phyloP scores from a whole-genome alignment of 2,329 filamentous ascomycete genomes.

The Rutstroemia sp. region DNA sequence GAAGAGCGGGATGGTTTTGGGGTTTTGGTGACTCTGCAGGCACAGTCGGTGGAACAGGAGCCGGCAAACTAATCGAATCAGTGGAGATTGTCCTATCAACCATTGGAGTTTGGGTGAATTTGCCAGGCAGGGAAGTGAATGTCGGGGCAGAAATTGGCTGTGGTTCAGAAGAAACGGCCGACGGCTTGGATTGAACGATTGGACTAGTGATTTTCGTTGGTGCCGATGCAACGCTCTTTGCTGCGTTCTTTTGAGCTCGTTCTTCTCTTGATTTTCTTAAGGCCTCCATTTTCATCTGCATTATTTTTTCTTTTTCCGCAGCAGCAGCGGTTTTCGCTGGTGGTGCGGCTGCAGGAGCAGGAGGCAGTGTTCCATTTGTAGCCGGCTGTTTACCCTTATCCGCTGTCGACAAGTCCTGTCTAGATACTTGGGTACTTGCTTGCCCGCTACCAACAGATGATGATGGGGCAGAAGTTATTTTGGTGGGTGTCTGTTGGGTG shows the following conservation, averaged over 20 bases:
- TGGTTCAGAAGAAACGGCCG: neutral
- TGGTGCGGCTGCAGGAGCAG: neutral
- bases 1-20: neutral
- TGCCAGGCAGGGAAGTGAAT: neutral
- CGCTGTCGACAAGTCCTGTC: neutral
- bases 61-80: neutral
- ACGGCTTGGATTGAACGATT: conserved; percentile 1
- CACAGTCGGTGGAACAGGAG: neutral
- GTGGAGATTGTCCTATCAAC: neutral
- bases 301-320: conserved; percentile 63
- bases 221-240: conserved; percentile 21
- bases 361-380: neutral
- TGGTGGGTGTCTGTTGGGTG: neutral
- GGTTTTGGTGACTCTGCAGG: neutral
- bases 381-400: neutral
- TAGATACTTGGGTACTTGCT: neutral
- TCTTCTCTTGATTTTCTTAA: conserved; percentile 52
- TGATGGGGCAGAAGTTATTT: neutral
- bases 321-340: conserved; percentile 32
- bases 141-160: neutral
- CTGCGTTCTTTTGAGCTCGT: conserved; percentile 32
- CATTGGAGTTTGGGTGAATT: neutral
- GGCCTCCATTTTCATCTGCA: conserved; percentile 73
- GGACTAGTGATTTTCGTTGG: neutral
- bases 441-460: neutral